Evolutionary conservation across 2,329 filamentous ascomycete genomes (phyloP).

Genomic region (Stemphylium lycopersici): DNA sequence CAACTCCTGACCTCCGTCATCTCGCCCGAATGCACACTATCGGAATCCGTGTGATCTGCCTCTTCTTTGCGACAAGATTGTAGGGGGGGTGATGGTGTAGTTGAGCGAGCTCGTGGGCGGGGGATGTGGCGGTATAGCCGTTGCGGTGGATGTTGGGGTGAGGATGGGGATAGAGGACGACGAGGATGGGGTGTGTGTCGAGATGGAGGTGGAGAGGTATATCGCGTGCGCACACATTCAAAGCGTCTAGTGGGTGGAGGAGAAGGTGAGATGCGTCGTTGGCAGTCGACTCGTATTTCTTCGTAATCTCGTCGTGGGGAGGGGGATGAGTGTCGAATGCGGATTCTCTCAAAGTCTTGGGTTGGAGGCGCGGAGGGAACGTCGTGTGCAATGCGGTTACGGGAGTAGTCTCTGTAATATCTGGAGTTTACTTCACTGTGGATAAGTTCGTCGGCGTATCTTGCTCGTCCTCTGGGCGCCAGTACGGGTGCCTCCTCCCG

Average conservation of each 20-base stretch:
- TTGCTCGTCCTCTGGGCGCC: conserved; percentile 4
- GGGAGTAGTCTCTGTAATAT: conserved; percentile 20
- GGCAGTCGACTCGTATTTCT: conserved; percentile 26
- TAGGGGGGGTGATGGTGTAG: conserved; percentile 14
- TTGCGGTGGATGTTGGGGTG: conserved; percentile 7
- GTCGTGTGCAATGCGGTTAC: conserved; percentile 19
- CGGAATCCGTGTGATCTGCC: conserved; percentile 32
- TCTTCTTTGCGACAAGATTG: conserved; percentile 12
- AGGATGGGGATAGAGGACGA: conserved; percentile 5
- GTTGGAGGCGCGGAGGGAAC: conserved; percentile 17
- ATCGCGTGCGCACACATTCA: conserved; percentile 21
- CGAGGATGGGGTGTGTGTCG: conserved; percentile 4
- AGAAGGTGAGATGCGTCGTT: conserved; percentile 23
- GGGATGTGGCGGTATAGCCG: conserved; percentile 24
- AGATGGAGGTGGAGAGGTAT: conserved; percentile 17
- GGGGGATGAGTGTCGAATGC: conserved; percentile 20
- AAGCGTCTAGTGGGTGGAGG: conserved; percentile 10
- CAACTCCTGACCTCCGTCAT: conserved; percentile 31
- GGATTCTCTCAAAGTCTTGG: conserved; percentile 27
- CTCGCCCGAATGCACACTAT: conserved; percentile 25
- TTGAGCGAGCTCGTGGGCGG: conserved; percentile 8
- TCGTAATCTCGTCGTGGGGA: conserved; percentile 18
- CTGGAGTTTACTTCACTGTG: conserved; percentile 13
- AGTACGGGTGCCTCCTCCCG: conserved; percentile 1
- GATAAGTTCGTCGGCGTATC: conserved; percentile 10